Evolutionary conservation across 2,329 filamentous ascomycete genomes (phyloP).

Genomic region (Monosporascus sp.): DNA sequence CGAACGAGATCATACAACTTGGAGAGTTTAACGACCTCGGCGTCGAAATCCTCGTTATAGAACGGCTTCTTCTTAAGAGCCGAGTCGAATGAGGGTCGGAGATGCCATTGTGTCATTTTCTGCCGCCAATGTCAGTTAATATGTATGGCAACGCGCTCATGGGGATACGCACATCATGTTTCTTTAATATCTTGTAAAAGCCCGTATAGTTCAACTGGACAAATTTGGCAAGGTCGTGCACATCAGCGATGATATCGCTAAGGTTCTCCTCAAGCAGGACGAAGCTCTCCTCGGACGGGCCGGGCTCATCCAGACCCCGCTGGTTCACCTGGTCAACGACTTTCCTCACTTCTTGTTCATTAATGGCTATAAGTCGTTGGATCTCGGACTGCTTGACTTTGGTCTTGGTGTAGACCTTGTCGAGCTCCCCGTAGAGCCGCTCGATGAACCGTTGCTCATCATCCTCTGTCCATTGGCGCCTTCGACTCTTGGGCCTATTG

Average conservation of each 20-base stretch:
- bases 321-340: slow-evolving; percentile 69
- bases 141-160: background rate
- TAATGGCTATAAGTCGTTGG: slow-evolving; percentile 78
- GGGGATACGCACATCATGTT: slow-evolving; percentile 72
- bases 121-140: slow-evolving; percentile 29
- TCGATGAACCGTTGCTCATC: slow-evolving; percentile 86
- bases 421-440: slow-evolving; percentile 83
- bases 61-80: slow-evolving; percentile 94
- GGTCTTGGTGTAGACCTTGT: slow-evolving; percentile 97
- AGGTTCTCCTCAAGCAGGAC: slow-evolving; percentile 88
- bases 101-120: slow-evolving; percentile 92
- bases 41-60: slow-evolving; percentile 98
- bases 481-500: slow-evolving; percentile 39
- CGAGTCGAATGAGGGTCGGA: slow-evolving; percentile 93
- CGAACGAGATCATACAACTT: slow-evolving; percentile 92
- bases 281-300: slow-evolving; percentile 85
- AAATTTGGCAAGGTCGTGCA: slow-evolving; percentile 96
- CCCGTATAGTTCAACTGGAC: slow-evolving; percentile 98
- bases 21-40: slow-evolving; percentile 89
- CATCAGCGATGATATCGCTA: slow-evolving; percentile 96
- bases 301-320: slow-evolving; percentile 49
- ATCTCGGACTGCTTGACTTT: slow-evolving; percentile 97
- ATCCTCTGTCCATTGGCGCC: slow-evolving; percentile 78
- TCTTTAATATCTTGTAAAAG: slow-evolving; percentile 99
- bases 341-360: slow-evolving; percentile 83